Evolutionary conservation across 192 early-diverging fungal species (phyloP), one percentile per base, ranked within the genome.

Genomic region (Dissophora globulifera): DNA sequence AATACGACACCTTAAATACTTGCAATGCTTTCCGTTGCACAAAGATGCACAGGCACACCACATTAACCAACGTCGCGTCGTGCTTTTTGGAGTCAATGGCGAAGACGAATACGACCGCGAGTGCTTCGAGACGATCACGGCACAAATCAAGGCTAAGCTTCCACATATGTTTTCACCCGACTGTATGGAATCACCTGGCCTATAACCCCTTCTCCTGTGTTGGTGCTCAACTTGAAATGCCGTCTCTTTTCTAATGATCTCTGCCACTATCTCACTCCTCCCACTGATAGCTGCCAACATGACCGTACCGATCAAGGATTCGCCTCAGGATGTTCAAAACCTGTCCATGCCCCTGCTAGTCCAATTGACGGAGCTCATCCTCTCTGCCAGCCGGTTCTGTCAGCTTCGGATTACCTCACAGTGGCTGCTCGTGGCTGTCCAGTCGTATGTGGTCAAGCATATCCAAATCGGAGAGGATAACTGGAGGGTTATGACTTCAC

Each of bases 401-500:
- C 75, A 84, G 25, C 29, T 83, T 13, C 56, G 74, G 11, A 69
- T 86, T 16, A 81, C 84, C 10, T 69, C 78, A 42, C 72, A 75
- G 20, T 88, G 83, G 83, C 50, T 88, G 2, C 42, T 83, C 4
- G 62, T 70, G 17, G 58, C 80, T 55, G 80, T 84, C 15, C 78
- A 78, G 22, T 55, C 58, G 13, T 88, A 80, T 76, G 82, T 88
- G 17, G 85, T 72, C 55, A 74, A 70, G 20, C 57, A 69, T 19
- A 50, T 75, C 19, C 38, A 58, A 19, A 86, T 88, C 47, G 85
- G 81, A 35, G 82, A 82, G 43, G 89, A 92, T 59, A 93, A 93
- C 62, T 93, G 92, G 92, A 82, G 87, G 35, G 89, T 89, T n/a
- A 90, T 89, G 62, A 90, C 91, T 1, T 87, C 86, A 4, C 92